Conservation (phyloP, 495 filamentous ascomycete genomes). For the Barbatosphaeria neglecta region DNA sequence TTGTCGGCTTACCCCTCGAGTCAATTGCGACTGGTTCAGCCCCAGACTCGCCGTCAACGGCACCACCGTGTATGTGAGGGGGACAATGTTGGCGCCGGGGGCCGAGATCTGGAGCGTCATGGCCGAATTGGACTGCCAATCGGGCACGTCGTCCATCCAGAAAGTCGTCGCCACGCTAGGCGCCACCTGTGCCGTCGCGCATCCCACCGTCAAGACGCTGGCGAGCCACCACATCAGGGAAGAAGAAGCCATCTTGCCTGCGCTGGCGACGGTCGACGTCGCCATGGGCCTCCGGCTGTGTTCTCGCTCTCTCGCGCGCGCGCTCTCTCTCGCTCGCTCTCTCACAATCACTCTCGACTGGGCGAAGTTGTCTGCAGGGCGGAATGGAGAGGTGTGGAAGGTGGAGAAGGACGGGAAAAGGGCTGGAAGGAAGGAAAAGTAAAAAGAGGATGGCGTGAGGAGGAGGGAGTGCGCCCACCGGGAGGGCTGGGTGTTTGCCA, state of each 20-base stretch:
- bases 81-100: conserved; percentile 13
- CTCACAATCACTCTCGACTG: conserved; percentile 11
- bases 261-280: conserved; percentile 29
- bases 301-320: neutral
- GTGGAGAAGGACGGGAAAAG: conserved; percentile 1
- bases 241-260: conserved; percentile 20
- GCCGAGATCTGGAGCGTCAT: conserved; percentile 24
- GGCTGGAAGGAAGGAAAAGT: conserved; percentile 3
- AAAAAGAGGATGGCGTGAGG: conserved; percentile 2
- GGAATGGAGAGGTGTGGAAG: conserved; percentile 1
- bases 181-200: conserved; percentile 4
- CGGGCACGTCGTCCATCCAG: conserved; percentile 13
- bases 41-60: conserved; percentile 26
- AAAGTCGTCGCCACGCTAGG: conserved; percentile 18
- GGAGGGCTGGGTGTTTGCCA: conserved; percentile 8
- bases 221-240: conserved; percentile 12
- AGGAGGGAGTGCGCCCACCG: conserved; percentile 1
- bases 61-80: conserved; percentile 22
- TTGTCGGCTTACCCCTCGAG: conserved; percentile 10
- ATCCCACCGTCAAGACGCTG: conserved; percentile 10
- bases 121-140: conserved; percentile 15
- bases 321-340: conserved; percentile 1
- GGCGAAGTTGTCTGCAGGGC: conserved; percentile 6
- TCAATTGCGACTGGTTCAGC: conserved; percentile 21
- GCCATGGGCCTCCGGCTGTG: conserved; percentile 18